phyloP scores from a whole-genome alignment of 768 basidiomycete species.

The Russula ochroleuca region DNA sequence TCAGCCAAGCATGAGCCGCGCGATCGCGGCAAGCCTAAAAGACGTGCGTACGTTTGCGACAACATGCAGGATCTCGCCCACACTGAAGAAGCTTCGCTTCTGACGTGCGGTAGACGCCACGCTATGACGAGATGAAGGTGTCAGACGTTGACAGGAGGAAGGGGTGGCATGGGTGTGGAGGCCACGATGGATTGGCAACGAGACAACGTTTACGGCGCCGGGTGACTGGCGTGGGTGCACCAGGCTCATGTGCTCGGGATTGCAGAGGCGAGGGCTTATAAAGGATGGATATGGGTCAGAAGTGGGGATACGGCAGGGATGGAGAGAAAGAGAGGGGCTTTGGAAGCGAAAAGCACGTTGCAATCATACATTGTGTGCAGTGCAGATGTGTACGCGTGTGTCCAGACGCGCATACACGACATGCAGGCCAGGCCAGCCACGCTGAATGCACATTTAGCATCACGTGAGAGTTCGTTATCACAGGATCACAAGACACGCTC shows the following conservation, averaged over 20 bases:
- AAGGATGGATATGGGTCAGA: background rate
- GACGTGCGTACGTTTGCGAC: slow-evolving; percentile 57
- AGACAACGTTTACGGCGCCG: slow-evolving; percentile 17
- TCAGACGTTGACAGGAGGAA: slow-evolving; percentile 20
- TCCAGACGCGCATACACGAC: background rate
- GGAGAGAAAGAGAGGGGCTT: background rate
- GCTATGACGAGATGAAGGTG: slow-evolving; percentile 17
- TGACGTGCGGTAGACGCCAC: slow-evolving; percentile 46
- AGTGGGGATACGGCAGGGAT: background rate
- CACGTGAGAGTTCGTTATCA: background rate
- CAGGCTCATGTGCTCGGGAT: slow-evolving; percentile 15
- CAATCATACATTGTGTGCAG: background rate
- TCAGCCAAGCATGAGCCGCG: slow-evolving; percentile 20
- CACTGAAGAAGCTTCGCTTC: slow-evolving; percentile 71
- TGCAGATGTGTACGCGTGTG: slow-evolving; percentile 6
- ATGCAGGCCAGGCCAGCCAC: background rate
- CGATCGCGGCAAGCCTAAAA: slow-evolving; percentile 13
- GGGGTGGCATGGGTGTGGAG: slow-evolving; percentile 21
- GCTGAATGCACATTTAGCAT: background rate
- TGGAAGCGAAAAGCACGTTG: background rate
- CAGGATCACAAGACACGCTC: background rate
- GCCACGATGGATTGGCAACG: slow-evolving; percentile 22
- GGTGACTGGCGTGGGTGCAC: slow-evolving; percentile 11
- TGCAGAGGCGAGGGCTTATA: slow-evolving; percentile 11
- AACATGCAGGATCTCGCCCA: slow-evolving; percentile 74